Conservation (phyloP, 2,329 filamentous ascomycete species). For the Claviceps sp. region DNA sequence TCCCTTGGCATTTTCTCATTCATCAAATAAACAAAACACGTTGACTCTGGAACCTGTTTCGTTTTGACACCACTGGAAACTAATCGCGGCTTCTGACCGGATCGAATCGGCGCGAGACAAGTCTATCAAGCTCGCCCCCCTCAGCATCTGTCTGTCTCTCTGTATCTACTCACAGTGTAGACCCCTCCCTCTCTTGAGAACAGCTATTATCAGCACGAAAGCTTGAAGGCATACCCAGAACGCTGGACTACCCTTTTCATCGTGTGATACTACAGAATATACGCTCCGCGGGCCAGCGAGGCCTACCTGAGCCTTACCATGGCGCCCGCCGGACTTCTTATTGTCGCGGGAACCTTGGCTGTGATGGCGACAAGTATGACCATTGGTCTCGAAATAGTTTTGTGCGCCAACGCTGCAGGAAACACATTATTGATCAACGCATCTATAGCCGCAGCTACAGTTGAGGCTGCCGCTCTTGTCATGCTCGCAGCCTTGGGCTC, state of each 20-base stretch:
- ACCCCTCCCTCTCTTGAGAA: background rate
- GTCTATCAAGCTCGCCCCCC: background rate
- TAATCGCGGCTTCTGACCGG: background rate
- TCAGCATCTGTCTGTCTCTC: background rate
- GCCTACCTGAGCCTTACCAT: constrained; percentile 5
- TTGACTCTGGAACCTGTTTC: background rate
- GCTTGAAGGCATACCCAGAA: background rate
- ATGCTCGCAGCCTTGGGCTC: constrained; percentile 20
- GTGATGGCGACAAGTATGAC: constrained; percentile 9
- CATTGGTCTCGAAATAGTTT: constrained; percentile 10
- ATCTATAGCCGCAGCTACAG: constrained; percentile 14
- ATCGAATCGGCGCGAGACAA: background rate
- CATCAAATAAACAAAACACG: background rate
- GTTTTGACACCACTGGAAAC: background rate
- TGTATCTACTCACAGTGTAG: background rate
- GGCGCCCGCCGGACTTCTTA: constrained; percentile 5
- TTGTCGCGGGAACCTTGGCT: constrained; percentile 8
- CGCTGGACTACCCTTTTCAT: background rate
- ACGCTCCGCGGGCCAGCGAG: background rate
- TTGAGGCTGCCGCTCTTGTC: constrained; percentile 16
- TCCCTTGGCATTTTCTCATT: background rate
- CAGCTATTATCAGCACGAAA: background rate
- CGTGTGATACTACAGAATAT: background rate
- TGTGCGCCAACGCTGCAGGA: constrained; percentile 4
- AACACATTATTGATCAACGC: constrained; percentile 5